A percentile compares a stretch with the other conserved stretches of the same genome.
These are phyloP conservation scores for Fusarium austroafricanum DNA, from an alignment of 2,329 filamentous ascomycete genomes.

Conservation along the genomic window DNA sequence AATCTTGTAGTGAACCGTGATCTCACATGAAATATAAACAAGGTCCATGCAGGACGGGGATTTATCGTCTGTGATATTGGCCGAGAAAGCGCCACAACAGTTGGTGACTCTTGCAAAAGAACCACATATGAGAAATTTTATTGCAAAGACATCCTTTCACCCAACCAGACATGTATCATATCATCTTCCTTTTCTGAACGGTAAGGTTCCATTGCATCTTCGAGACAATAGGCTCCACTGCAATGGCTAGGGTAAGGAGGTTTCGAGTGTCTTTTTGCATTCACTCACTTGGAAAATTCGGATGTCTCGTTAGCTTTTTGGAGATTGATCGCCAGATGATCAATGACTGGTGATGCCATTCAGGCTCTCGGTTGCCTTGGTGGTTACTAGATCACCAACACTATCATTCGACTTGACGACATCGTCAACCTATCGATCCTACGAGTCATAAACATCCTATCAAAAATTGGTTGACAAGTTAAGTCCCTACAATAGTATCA, in stretches of 20 bases:
- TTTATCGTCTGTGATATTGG: neutral
- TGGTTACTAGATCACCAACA: neutral
- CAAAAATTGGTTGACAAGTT: neutral
- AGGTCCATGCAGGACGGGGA: neutral
- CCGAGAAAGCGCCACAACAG: neutral
- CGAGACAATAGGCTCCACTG: neutral
- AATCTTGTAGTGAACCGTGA: neutral
- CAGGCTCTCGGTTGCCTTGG: neutral
- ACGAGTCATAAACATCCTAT: neutral
- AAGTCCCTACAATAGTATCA: neutral
- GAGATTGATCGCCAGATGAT: neutral
- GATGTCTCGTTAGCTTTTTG: neutral
- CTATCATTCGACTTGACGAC: neutral
- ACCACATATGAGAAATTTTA: no score
- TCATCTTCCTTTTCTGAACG: neutral
- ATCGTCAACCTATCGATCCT: conserved; percentile 7
- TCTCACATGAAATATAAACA: neutral
- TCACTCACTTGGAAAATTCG: neutral
- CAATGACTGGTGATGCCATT: neutral
- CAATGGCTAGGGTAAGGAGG: neutral
- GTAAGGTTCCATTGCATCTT: neutral
- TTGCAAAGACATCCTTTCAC: neutral
- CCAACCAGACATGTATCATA: neutral
- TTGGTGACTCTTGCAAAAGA: neutral
- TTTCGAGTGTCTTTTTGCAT: neutral